A percentile compares a stretch with the other conserved stretches of the same genome.
Evolutionary conservation across 2,329 filamentous ascomycete genomes (phyloP).

Genomic region (Pseudocercospora cruenta): DNA sequence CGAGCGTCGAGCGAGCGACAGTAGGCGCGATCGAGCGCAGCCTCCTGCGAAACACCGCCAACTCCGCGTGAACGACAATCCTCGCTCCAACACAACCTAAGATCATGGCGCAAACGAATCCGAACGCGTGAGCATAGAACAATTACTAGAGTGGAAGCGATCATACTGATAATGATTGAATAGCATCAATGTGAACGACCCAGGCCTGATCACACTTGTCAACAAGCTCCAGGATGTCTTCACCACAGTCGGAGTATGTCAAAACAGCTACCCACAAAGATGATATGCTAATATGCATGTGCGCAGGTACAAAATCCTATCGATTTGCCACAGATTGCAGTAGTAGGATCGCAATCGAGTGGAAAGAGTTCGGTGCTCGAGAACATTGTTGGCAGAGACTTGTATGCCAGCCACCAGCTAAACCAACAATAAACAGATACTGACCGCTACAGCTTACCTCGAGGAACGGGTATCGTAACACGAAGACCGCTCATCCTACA

Average conservation of each 20-base stretch:
- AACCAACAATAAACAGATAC: constrained; percentile 2
- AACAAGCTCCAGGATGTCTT: constrained; percentile 99
- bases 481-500: constrained; percentile 94
- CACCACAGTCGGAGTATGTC: constrained; percentile 82
- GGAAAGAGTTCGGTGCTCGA: constrained; percentile 99
- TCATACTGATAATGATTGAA: constrained; percentile 20
- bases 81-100: constrained; percentile 25
- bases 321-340: constrained; percentile 96
- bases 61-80: neutral
- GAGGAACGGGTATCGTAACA: constrained; percentile 96
- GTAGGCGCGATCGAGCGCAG: neutral
- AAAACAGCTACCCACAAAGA: constrained; percentile 14
- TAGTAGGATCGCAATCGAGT: constrained; percentile 97
- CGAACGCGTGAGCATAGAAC: constrained; percentile 33
- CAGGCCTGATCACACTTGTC: constrained; percentile 76
- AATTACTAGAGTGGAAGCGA: neutral
- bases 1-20: neutral
- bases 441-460: constrained; percentile 70
- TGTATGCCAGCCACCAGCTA: constrained; percentile 65
- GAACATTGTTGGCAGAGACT: constrained; percentile 98
- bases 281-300: constrained; percentile 29
- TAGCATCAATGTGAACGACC: constrained; percentile 74
- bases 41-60: neutral
- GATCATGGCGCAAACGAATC: constrained; percentile 38
- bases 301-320: constrained; percentile 92